These are phyloP conservation scores for Colletotrichum gloeosporioides DNA, from an alignment of 2,329 filamentous ascomycete species.

Conservation along the genomic window DNA sequence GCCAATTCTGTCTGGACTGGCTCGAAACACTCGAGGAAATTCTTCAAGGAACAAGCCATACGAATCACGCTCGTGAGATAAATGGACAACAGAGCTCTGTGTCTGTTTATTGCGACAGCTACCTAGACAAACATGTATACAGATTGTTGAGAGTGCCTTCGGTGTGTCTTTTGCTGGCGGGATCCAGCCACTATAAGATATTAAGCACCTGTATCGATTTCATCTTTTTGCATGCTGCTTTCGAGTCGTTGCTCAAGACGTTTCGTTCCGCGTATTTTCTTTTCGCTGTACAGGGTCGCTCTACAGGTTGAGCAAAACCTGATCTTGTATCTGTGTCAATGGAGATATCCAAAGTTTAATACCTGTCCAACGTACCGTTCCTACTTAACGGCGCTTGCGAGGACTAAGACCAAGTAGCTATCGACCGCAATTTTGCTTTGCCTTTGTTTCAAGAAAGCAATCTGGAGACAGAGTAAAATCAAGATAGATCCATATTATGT, in stretches of 20 bases:
- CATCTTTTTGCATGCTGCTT: fast-evolving
- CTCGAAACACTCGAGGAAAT: not conserved
- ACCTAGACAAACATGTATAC: not conserved
- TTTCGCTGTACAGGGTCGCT: not conserved
- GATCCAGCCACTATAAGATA: not conserved
- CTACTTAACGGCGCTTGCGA: too few relatives aligned
- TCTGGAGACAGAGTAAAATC: not conserved
- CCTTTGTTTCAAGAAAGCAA: not conserved
- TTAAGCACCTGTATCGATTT: not conserved
- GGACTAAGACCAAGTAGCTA: not conserved
- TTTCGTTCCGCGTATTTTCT: not conserved
- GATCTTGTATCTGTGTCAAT: not conserved
- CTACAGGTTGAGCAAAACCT: not conserved
- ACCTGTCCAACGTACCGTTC: not conserved
- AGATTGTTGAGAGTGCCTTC: not conserved
- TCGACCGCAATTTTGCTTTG: fast-evolving
- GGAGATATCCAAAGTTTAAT: not conserved
- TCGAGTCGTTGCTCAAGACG: not conserved
- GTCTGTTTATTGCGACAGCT: not conserved
- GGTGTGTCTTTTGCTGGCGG: not conserved
- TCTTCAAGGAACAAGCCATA: not conserved
- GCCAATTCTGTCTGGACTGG: not conserved
- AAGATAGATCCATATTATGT: not conserved
- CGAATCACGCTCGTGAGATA: not conserved
- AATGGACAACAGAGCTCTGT: not conserved